Evolutionary conservation across 2,329 filamentous ascomycete species (phyloP).

Genomic region (Waltergamsia citrina): DNA sequence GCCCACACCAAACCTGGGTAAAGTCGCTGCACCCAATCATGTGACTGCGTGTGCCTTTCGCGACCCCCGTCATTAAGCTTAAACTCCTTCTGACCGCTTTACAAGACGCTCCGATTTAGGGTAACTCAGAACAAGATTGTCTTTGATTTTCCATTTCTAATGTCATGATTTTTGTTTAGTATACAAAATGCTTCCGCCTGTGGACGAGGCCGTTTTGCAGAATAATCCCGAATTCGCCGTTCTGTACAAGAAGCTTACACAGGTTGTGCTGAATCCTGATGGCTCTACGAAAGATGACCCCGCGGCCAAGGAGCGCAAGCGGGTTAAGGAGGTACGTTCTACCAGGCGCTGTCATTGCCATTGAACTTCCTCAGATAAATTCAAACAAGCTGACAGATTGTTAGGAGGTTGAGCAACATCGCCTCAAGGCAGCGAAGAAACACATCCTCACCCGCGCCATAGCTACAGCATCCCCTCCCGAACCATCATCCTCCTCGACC

Average conservation of each 20-base stretch:
- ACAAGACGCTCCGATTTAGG: too few relatives aligned
- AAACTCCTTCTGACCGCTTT: background rate
- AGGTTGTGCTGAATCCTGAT: slow-evolving; percentile 44
- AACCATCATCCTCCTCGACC: slow-evolving; percentile 5
- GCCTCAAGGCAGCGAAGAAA: slow-evolving; percentile 36
- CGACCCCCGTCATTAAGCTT: slow-evolving; percentile 6
- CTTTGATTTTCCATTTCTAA: too few relatives aligned
- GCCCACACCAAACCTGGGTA: background rate
- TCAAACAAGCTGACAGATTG: too few relatives aligned
- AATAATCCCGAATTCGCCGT: slow-evolving; percentile 52
- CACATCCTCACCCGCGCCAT: slow-evolving; percentile 43
- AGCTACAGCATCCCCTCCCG: slow-evolving; percentile 27
- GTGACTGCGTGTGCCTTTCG: slow-evolving; percentile 23
- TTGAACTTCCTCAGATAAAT: too few relatives aligned
- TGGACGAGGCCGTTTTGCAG: slow-evolving; percentile 43
- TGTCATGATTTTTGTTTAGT: background rate
- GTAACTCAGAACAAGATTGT: too few relatives aligned
- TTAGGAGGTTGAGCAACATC: slow-evolving; percentile 41
- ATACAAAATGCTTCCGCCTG: slow-evolving; percentile 42
- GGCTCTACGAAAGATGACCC: slow-evolving; percentile 45
- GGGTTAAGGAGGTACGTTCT: slow-evolving; percentile 34
- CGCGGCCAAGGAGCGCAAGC: slow-evolving; percentile 38
- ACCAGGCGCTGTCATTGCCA: too few relatives aligned
- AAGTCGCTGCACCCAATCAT: too few relatives aligned
- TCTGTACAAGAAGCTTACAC: slow-evolving; percentile 45